These are phyloP conservation scores for Phytopythium cucurbitacearum DNA, from an alignment of 352 stramenopile genomes.

Conservation along the genomic window DNA sequence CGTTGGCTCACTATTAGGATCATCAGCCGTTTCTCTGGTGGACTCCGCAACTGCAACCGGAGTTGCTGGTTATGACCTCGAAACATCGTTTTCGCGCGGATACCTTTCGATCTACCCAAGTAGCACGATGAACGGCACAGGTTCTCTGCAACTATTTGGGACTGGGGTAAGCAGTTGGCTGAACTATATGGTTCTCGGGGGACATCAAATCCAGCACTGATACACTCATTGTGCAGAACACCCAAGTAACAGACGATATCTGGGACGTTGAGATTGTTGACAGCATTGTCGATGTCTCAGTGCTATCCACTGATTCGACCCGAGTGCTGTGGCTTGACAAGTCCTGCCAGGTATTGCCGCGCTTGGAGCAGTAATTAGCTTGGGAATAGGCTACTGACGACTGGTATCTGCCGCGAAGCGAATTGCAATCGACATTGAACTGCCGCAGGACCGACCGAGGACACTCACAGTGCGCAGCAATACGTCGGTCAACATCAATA, in stretches of 20 bases:
- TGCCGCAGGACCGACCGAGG: conserved; percentile 23
- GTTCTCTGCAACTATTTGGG: no score
- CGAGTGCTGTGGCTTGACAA: conserved; percentile 65
- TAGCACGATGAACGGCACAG: no score
- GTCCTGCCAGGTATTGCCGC: conserved; percentile 50
- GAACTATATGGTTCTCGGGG: background rate
- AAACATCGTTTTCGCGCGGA: conserved; percentile 29
- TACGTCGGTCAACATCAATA: conserved; percentile 47
- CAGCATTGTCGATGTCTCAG: conserved; percentile 17
- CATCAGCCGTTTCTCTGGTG: conserved; percentile 34
- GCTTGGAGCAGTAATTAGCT: background rate
- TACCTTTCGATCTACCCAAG: no score
- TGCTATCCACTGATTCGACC: conserved; percentile 27
- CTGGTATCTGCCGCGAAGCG: conserved; percentile 16
- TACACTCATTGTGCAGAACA: conserved; percentile 1
- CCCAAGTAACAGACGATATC: conserved; percentile 8
- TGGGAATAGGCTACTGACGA: background rate
- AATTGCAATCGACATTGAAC: conserved; percentile 29
- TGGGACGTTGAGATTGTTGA: conserved; percentile 25
- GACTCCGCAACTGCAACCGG: conserved; percentile 10
- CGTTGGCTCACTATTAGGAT: conserved; percentile 47
- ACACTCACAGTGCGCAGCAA: conserved; percentile 40
- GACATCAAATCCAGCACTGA: conserved; percentile 11
- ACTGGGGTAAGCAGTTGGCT: conserved; percentile 24
- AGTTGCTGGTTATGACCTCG: conserved; percentile 16